These are phyloP conservation scores for Anthracocystis panici-leucophaei DNA, from an alignment of 1,284 basidiomycete genomes.

Conservation along the genomic window DNA sequence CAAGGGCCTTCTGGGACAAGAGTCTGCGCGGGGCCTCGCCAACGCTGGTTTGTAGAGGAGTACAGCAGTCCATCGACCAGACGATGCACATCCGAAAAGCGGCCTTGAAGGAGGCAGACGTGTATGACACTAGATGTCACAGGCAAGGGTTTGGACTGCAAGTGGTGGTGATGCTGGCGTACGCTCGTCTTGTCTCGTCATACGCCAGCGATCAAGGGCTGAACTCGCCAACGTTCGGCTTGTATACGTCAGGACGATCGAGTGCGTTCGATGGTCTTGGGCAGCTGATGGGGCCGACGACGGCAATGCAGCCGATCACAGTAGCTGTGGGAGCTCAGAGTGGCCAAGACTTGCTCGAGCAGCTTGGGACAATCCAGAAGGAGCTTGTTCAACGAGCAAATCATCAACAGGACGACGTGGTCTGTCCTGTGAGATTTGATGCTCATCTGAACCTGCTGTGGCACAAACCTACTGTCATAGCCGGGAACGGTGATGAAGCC, in stretches of 20 bases:
- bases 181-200: slow-evolving; percentile 16
- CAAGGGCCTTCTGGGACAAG: not conserved
- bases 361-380: slow-evolving; percentile 12
- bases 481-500: not conserved
- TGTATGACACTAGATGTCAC: slow-evolving; percentile 6
- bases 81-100: slow-evolving; percentile 9
- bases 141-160: slow-evolving; percentile 18
- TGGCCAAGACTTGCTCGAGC: not conserved
- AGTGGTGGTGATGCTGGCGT: slow-evolving; percentile 20
- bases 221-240: slow-evolving; percentile 19
- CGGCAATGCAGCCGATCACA: slow-evolving; percentile 24
- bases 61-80: slow-evolving; percentile 13
- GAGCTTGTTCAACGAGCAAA: slow-evolving; percentile 10
- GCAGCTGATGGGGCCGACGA: slow-evolving; percentile 14
- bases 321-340: slow-evolving; percentile 4
- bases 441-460: slow-evolving; percentile 26
- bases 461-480: not conserved
- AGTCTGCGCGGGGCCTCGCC: slow-evolving; percentile 5
- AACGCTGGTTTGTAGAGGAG: slow-evolving; percentile 17
- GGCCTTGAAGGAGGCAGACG: not conserved
- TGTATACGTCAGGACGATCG: slow-evolving; percentile 23
- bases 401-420: slow-evolving; percentile 10
- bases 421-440: slow-evolving; percentile 8
- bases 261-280: slow-evolving; percentile 12
- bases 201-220: not conserved